These are phyloP conservation scores for Claviceps spartinae DNA, from an alignment of 2,329 filamentous ascomycete species.

Conservation along the genomic window DNA sequence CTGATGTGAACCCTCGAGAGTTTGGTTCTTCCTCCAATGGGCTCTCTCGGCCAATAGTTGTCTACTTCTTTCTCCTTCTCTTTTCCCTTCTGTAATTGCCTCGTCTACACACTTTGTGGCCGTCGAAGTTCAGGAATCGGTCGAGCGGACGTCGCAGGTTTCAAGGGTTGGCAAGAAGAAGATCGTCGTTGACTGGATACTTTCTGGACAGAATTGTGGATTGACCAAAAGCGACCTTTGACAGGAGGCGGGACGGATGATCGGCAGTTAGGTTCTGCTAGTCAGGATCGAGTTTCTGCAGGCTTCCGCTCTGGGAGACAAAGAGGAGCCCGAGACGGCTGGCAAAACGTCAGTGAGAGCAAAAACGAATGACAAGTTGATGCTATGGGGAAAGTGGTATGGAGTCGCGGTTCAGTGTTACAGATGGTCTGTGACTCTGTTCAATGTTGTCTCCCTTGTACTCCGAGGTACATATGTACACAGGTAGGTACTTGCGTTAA, in stretches of 20 bases:
- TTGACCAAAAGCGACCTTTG: not conserved
- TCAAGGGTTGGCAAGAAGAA: not conserved
- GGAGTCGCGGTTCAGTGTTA: not conserved
- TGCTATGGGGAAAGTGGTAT: not conserved
- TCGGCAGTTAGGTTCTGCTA: not conserved
- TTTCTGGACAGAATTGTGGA: not conserved
- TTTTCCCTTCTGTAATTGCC: not conserved
- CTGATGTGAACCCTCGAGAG: not conserved
- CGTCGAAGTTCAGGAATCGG: not conserved
- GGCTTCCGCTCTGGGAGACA: not conserved
- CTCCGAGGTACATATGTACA: not conserved
- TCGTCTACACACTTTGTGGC: not conserved
- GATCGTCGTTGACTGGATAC: slow-evolving; percentile 3
- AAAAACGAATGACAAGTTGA: not conserved
- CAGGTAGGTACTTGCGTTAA: not conserved
- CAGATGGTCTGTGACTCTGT: not conserved
- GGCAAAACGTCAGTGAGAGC: not conserved
- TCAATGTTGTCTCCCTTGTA: too few relatives aligned
- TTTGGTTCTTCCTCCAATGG: not conserved
- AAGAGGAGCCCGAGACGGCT: not conserved
- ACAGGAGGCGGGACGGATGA: not conserved
- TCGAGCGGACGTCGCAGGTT: not conserved
- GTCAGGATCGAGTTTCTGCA: not conserved
- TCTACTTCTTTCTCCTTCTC: not conserved
- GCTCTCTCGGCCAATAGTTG: not conserved